Evolutionary conservation across 139 green algal genomes (phyloP), one percentile per base, ranked within the genome.

Genomic region (Picocystis salinarum): DNA sequence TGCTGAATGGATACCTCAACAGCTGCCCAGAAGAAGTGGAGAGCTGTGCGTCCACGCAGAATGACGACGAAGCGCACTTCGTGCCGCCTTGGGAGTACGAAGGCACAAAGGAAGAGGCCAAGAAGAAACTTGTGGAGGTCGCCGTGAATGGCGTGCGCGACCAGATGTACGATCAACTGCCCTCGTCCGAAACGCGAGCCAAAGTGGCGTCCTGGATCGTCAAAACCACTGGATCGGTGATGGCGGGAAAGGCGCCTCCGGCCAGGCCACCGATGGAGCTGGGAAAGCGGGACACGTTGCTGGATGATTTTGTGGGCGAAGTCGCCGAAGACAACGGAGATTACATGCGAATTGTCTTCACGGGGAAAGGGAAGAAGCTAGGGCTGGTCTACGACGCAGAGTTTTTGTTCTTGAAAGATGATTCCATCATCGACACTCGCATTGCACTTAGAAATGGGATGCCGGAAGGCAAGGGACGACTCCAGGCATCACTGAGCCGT

Each of bases 21-120:
- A 42, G 55, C 4, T 78, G 69, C 44, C 25, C 36, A 1, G 40
- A 67, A 10, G 42, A 62, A 20, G 46, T 37, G 15, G 15, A 40
- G 12, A 64, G 50, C 11, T 79, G 69, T 53, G 34, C 69, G 4
- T 55, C 27, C 30, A 64, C 56, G 5, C 46, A 71, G 19, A 72
- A 71, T 23, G 69, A 79, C 27, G 69, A 79, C 30, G 55, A 71
- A 39, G 34, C 10, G 3, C 69, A 77, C 51, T 79, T 79, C 44
- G 36, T 54, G 31, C 44, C 56, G 12, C 66, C 66, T 17, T 76
- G 58, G 58, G 31, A 53, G 29, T 67, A 57, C 17, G 20, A 50
- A 1, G 36, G 24, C 20, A 34, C 17, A 12, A 39, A 17, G n/a
- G 34, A 30, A 1, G 36, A 40, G 22, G 65, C 65, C 3, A 41